A percentile compares a stretch with the other conserved stretches of the same genome.
phyloP scores from a whole-genome alignment of 2,329 filamentous ascomycete genomes.

The Rutstroemia sp. region DNA sequence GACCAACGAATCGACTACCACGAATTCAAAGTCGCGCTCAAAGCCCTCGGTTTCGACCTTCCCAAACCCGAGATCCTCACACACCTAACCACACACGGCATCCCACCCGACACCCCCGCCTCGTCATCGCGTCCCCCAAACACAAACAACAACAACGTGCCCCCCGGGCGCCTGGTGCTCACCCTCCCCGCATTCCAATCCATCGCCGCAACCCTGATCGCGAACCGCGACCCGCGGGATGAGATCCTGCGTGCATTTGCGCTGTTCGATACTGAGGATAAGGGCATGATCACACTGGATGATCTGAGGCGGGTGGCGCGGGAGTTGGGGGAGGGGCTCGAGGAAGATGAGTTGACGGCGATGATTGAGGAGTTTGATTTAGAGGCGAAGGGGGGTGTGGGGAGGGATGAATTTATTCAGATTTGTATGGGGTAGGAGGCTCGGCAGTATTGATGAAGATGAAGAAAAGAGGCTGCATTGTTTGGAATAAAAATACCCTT shows the following conservation, averaged over 20 bases:
- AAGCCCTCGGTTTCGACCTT: constrained; percentile 89
- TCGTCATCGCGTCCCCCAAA: constrained; percentile 35
- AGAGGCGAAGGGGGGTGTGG: constrained; percentile 77
- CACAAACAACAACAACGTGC: constrained; percentile 45
- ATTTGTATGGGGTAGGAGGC: constrained; percentile 29
- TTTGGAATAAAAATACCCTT: background rate
- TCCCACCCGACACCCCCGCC: constrained; percentile 36
- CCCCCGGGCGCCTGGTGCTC: constrained; percentile 54
- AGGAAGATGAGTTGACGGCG: constrained; percentile 83
- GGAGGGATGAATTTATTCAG: constrained; percentile 55
- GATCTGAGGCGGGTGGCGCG: constrained; percentile 82
- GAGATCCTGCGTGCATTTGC: constrained; percentile 89
- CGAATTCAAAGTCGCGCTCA: constrained; percentile 93
- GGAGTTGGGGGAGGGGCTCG: constrained; percentile 85
- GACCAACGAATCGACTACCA: constrained; percentile 94
- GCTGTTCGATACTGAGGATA: constrained; percentile 87
- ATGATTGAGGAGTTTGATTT: constrained; percentile 99
- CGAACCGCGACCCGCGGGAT: constrained; percentile 76
- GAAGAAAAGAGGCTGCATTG: background rate
- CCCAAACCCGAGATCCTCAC: constrained; percentile 77
- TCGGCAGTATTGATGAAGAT: background rate
- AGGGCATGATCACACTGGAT: constrained; percentile 82
- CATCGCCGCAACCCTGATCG: constrained; percentile 73
- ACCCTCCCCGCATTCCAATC: constrained; percentile 65
- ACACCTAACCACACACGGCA: constrained; percentile 74